phyloP scores from a whole-genome alignment of 225 moss, liverwort and hornwort genomes.

The Thuidium tamariscinum region DNA sequence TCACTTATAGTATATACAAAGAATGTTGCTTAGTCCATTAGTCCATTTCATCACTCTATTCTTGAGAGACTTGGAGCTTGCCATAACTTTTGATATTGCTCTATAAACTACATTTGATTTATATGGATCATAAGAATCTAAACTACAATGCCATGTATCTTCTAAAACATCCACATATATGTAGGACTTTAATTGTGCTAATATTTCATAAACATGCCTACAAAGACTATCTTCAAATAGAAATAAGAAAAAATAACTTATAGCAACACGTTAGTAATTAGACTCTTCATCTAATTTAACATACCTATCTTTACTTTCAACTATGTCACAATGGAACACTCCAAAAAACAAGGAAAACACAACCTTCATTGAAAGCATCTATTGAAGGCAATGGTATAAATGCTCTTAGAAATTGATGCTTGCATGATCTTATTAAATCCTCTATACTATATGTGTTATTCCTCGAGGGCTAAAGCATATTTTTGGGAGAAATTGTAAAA shows the following conservation, averaged over 20 bases:
- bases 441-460: neutral
- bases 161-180: neutral
- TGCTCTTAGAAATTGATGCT: neutral
- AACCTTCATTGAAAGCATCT: neutral
- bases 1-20: no score
- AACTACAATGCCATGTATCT: no score
- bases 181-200: neutral
- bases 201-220: neutral
- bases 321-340: fast-evolving
- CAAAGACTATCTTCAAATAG: neutral
- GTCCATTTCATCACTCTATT: no score
- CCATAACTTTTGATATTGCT: no score
- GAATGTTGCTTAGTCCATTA: no score
- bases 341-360: neutral
- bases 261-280: neutral
- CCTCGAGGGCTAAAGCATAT: fast-evolving
- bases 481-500: no score
- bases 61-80: no score
- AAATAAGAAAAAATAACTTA: neutral
- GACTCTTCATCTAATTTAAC: neutral
- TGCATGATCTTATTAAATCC: neutral
- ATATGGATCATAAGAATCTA: no score
- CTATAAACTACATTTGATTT: no score
- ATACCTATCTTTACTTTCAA: fast-evolving
- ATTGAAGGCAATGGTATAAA: fast-evolving